phyloP scores from a whole-genome alignment of 2,329 filamentous ascomycete species.

The Cladosporium sp. region DNA sequence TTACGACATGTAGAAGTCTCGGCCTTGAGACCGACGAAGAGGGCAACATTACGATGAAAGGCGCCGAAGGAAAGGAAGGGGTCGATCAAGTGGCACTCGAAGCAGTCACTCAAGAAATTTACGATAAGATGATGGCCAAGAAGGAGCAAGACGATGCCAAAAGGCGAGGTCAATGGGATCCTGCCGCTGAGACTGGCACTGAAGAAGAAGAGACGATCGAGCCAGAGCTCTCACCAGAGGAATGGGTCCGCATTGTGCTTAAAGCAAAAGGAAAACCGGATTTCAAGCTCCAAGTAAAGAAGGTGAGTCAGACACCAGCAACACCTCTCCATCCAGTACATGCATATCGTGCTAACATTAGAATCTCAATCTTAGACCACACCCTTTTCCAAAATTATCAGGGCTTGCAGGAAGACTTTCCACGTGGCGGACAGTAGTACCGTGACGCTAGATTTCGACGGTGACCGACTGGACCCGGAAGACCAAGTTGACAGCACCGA shows the following conservation, averaged over 20 bases:
- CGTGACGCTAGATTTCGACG: constrained; percentile 68
- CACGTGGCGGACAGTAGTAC: constrained; percentile 48
- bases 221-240: constrained; percentile 30
- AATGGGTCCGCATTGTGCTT: constrained; percentile 43
- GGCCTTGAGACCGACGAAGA: constrained; percentile 51
- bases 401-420: constrained; percentile 56
- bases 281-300: constrained; percentile 47
- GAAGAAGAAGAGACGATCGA: constrained; percentile 22
- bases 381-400: constrained; percentile 58
- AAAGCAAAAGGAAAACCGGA: constrained; percentile 50
- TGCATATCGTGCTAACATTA: not conserved
- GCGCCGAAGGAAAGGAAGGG: constrained; percentile 47
- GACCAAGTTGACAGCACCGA: constrained; percentile 62
- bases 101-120: constrained; percentile 67
- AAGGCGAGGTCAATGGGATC: constrained; percentile 10
- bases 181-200: constrained; percentile 15
- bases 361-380: constrained; percentile 46
- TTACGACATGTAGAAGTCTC: constrained; percentile 67
- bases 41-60: constrained; percentile 38
- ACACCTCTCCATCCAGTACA: not conserved
- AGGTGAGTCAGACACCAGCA: constrained; percentile 34
- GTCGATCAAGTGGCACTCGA: constrained; percentile 65
- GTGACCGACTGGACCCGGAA: constrained; percentile 62
- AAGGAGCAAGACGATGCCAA: constrained; percentile 34
- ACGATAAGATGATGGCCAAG: constrained; percentile 47